Conservation (phyloP, 306 rosid species). For the Lathyrus aphaca region DNA sequence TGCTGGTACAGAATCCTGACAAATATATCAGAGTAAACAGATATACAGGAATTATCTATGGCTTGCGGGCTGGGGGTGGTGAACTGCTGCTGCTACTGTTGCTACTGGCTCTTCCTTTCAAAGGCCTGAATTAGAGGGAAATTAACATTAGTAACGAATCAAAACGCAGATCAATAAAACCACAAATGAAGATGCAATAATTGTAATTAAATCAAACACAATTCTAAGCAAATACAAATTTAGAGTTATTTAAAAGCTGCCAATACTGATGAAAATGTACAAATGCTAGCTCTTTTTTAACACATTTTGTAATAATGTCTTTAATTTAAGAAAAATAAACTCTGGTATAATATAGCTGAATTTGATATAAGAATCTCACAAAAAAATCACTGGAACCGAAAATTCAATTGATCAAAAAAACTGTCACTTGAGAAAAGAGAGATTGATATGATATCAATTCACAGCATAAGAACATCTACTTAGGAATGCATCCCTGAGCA, state of each 20-base stretch:
- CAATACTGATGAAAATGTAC: conserved; percentile 9
- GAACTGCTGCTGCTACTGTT: conserved; percentile 93
- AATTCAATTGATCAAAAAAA: not conserved
- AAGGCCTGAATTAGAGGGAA: conserved; percentile 55
- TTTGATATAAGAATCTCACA: not conserved
- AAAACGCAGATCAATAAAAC: conserved; percentile 15
- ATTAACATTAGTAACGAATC: not conserved
- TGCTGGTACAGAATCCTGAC: conserved; percentile 27
- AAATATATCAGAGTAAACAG: conserved; percentile 34
- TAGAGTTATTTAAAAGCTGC: not conserved
- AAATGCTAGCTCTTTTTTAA: not conserved
- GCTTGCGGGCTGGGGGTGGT: conserved; percentile 73
- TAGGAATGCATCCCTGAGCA: not conserved
- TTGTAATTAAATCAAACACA: conserved; percentile 3
- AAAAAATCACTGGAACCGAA: not conserved
- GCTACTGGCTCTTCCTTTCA: conserved; percentile 86
- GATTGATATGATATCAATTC: not conserved
- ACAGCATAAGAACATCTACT: not conserved
- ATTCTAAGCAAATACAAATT: not conserved
- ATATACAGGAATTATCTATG: conserved; percentile 47
- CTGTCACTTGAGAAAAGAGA: not conserved
- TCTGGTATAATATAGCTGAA: not conserved
- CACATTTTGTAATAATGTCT: too few relatives aligned
- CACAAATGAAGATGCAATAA: not conserved
- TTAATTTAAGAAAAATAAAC: too few relatives aligned